Conservation (phyloP, 2,329 filamentous ascomycete species). For the Fusarium verticillioides region DNA sequence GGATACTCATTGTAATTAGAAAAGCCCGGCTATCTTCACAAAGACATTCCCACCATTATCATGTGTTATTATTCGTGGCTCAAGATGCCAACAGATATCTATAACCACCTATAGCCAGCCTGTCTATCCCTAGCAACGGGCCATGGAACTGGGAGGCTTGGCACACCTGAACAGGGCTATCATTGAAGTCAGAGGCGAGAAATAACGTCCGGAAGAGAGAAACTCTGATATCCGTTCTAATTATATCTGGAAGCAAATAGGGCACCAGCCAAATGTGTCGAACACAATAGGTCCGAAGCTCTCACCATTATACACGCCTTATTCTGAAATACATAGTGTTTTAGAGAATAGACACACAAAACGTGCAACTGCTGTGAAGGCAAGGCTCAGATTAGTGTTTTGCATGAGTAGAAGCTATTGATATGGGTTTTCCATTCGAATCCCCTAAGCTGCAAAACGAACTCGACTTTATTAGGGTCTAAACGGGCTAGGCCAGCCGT, state of each 20-base stretch:
- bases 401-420: not conserved
- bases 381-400: not conserved
- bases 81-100: slow-evolving; percentile 5
- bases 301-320: not conserved
- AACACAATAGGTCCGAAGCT: not conserved
- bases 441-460: slow-evolving; percentile 1
- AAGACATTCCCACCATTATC: slow-evolving; percentile 1
- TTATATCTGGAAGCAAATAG: not conserved
- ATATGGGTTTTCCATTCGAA: slow-evolving; percentile 7
- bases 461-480: not conserved
- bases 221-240: slow-evolving; percentile 5
- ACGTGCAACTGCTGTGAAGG: not conserved
- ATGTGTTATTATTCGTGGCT: slow-evolving; percentile 2
- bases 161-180: slow-evolving; percentile 21
- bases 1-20: slow-evolving; percentile 31
- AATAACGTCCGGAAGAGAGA: not conserved
- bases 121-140: not conserved
- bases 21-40: slow-evolving; percentile 5
- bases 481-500: slow-evolving; percentile 17
- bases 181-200: not conserved
- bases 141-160: slow-evolving; percentile 15
- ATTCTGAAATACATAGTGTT: not conserved
- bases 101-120: not conserved
- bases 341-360: not conserved
- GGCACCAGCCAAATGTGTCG: not conserved